phyloP scores from a whole-genome alignment of 2,329 filamentous ascomycete genomes.

The Tothia fuscella region DNA sequence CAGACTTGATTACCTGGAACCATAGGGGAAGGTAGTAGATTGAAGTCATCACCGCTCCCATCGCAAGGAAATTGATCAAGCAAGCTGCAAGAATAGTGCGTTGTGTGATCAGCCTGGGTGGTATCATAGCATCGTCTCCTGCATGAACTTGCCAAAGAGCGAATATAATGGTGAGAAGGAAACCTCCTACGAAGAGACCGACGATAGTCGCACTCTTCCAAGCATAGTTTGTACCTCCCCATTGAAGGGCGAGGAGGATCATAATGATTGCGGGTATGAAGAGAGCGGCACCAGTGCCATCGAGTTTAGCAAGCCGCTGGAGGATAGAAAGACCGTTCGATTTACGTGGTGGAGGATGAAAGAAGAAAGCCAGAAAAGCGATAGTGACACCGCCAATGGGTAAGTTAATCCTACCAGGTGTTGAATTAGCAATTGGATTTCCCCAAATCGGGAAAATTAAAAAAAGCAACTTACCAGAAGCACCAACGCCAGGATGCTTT shows the following conservation, averaged over 20 bases:
- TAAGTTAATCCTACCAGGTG: slow-evolving; percentile 27
- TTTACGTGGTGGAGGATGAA: slow-evolving; percentile 22
- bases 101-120: slow-evolving; percentile 18
- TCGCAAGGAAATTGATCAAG: slow-evolving; percentile 23
- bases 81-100: slow-evolving; percentile 23
- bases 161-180: slow-evolving; percentile 12
- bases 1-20: slow-evolving; percentile 19
- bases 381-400: slow-evolving; percentile 31
- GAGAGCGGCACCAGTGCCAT: slow-evolving; percentile 35
- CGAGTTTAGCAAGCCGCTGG: slow-evolving; percentile 4
- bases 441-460: too few relatives aligned
- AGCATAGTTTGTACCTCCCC: slow-evolving; percentile 31
- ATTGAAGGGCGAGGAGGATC: slow-evolving; percentile 32
- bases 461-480: slow-evolving; percentile 4
- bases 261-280: slow-evolving; percentile 28
- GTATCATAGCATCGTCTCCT: slow-evolving; percentile 17
- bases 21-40: slow-evolving; percentile 20
- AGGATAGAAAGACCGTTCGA: neutral
- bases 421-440: neutral
- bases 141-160: slow-evolving; percentile 11
- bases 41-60: slow-evolving; percentile 18
- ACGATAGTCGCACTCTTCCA: slow-evolving; percentile 18
- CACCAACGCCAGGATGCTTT: slow-evolving; percentile 27
- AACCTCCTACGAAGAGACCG: slow-evolving; percentile 15
- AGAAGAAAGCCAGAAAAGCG: slow-evolving; percentile 27